Conservation (phyloP, 1,284 basidiomycete species). For the Austroboletus novae-zelandiae region DNA sequence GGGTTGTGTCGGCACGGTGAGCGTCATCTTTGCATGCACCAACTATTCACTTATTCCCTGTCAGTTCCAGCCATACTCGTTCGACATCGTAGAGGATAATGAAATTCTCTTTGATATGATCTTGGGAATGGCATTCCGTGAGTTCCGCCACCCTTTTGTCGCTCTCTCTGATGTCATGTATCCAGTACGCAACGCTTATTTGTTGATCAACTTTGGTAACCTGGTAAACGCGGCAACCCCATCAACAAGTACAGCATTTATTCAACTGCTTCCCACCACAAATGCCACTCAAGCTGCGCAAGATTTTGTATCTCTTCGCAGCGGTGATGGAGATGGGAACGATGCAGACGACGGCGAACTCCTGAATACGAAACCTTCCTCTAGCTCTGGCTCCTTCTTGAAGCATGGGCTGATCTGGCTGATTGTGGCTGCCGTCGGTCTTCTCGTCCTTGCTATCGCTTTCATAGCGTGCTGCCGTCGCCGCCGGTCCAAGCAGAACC, state of each 20-base stretch:
- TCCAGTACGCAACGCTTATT: slow-evolving; percentile 55
- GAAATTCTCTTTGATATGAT: slow-evolving; percentile 41
- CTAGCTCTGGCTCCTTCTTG: neutral
- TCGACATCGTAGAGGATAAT: slow-evolving; percentile 42
- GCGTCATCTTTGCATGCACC: slow-evolving; percentile 9
- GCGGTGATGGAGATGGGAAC: neutral
- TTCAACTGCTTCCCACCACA: slow-evolving; percentile 59
- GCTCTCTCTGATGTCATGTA: neutral
- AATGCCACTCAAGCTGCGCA: slow-evolving; percentile 32
- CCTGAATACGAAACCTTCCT: neutral
- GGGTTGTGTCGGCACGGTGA: slow-evolving; percentile 49
- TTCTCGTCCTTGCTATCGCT: slow-evolving; percentile 15
- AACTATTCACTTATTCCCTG: slow-evolving; percentile 5
- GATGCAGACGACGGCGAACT: neutral
- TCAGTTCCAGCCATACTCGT: slow-evolving; percentile 45
- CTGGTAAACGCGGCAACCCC: slow-evolving; percentile 43
- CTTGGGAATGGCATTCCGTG: slow-evolving; percentile 58
- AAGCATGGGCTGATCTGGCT: slow-evolving; percentile 13
- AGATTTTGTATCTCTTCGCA: slow-evolving; percentile 21
- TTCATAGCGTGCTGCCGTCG: slow-evolving; percentile 13
- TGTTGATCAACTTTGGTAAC: slow-evolving; percentile 60
- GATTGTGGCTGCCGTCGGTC: slow-evolving; percentile 11
- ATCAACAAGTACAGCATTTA: slow-evolving; percentile 45
- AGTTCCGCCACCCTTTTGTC: slow-evolving; percentile 18
- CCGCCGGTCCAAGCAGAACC: slow-evolving; percentile 10